These are phyloP conservation scores for Chrysoporthe puriensis DNA, from an alignment of 2,329 filamentous ascomycete genomes.

Conservation along the genomic window DNA sequence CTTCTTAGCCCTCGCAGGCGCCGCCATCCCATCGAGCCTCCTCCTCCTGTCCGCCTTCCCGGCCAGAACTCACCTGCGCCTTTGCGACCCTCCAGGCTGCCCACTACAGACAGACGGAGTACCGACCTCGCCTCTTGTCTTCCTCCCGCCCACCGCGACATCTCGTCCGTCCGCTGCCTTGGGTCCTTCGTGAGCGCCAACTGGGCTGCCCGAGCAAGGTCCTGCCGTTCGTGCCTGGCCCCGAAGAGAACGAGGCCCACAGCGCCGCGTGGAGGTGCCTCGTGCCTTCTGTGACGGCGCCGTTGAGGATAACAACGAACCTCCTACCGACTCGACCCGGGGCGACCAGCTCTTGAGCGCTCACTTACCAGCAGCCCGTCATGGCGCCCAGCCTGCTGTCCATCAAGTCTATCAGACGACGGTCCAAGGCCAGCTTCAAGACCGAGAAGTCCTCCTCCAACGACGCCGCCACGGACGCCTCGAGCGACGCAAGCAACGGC, in stretches of 20 bases:
- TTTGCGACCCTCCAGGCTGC: neutral
- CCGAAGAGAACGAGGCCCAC: neutral
- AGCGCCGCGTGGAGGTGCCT: neutral
- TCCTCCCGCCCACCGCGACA: neutral
- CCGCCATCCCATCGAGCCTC: neutral
- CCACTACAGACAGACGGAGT: neutral
- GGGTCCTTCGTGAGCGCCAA: neutral
- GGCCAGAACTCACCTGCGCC: neutral
- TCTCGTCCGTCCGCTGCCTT: neutral
- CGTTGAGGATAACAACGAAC: neutral
- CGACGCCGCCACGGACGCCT: conserved; percentile 53
- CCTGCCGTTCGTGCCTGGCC: neutral
- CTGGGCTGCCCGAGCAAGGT: neutral
- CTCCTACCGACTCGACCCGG: neutral
- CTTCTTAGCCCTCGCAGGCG: neutral
- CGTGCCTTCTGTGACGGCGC: neutral
- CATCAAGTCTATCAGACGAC: conserved; percentile 73
- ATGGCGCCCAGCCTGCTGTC: conserved; percentile 70
- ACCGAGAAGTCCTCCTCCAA: conserved; percentile 59
- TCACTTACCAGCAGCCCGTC: conserved; percentile 25
- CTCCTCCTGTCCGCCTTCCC: neutral
- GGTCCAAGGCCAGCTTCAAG: conserved; percentile 75
- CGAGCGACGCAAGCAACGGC: conserved; percentile 63
- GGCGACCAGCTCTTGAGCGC: conserved; percentile 12
- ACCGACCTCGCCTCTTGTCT: neutral